A percentile compares a stretch with the other conserved stretches of the same genome.
phyloP scores from a whole-genome alignment of 306 rosid species.

The Quercus aquifolioides region DNA sequence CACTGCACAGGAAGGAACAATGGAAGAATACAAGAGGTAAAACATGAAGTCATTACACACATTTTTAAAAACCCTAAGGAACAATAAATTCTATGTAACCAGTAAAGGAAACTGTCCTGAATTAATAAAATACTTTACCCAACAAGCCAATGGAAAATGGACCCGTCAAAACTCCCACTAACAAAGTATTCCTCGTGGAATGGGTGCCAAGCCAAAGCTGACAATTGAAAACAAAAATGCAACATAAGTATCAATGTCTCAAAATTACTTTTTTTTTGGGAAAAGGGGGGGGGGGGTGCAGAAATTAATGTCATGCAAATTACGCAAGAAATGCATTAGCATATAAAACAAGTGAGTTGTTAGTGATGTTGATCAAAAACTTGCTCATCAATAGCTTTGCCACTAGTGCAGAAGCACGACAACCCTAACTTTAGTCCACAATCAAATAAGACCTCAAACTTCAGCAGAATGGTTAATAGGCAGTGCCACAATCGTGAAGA shows the following conservation, averaged over 20 bases:
- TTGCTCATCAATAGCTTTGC: background rate
- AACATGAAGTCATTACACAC: background rate
- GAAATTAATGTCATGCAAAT: background rate
- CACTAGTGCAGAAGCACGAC: background rate
- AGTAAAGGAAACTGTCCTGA: conserved; percentile 1
- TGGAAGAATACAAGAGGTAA: too few species aligned
- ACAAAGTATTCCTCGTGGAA: conserved; percentile 98
- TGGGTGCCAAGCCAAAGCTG: conserved; percentile 99
- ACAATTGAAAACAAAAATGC: conserved; percentile 23
- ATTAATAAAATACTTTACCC: conserved; percentile 55
- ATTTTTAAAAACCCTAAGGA: background rate
- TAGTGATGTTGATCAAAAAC: background rate
- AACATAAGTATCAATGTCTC: conserved; percentile 24
- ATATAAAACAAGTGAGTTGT: background rate
- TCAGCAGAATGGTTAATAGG: background rate
- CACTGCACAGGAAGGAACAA: background rate
- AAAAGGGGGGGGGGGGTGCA: too few species aligned
- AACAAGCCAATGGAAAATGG: conserved; percentile 98
- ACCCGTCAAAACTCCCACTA: conserved; percentile 96
- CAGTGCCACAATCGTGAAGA: too few species aligned
- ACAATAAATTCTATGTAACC: background rate
- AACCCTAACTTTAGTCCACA: background rate
- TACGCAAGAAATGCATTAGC: conserved; percentile 22
- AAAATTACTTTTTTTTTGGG: too few species aligned
- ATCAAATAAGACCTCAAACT: background rate